Evolutionary conservation across 148 eudicot species (phyloP), one percentile per base, ranked within the genome.

Genomic region (Cornus controversa): DNA sequence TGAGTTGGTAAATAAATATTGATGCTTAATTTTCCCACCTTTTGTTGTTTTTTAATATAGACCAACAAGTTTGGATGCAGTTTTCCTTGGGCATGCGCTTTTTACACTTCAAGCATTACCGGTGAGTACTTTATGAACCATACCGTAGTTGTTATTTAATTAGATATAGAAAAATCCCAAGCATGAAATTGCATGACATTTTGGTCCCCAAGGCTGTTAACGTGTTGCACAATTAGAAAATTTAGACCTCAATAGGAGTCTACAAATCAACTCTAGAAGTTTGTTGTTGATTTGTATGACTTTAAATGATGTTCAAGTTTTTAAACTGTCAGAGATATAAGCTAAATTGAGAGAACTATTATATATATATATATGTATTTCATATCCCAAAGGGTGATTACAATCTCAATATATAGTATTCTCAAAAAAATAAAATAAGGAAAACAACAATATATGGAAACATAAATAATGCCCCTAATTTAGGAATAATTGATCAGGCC

Each of bases 51-150:
- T 69, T 58, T 82, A 18, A 22, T 82, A 85, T 89, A 95, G 97
- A 90, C 94, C 97, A 40, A 89, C 94, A 70, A 95, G 96, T 89
- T 87, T 95, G 92, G 99, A 95, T 87, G 99, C 99, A 53, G 62
- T 82, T 63, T 88, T 95, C 86, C 91, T 95, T 71, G 96, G 94
- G 71, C 99, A 95, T 84, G 88, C 85, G 42, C 91, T 95, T 64
- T 86, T 95, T 76, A 79, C 83, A n/a, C 94, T 94, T 70, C 90
- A 90, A 75, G 97, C 92, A 47, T 80, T 94, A 71, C 96, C 97
- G 68, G 98, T 94, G 87, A 94, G 98, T 89, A 63, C 66, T 82
- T 67, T 70, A 40, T 70, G 37, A 27, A 50, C 53, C 68, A n/a
- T 74, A 57, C 23, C 54, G n/a, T 42, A 34, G 36, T 18, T 37